A percentile compares a stretch with the other conserved stretches of the same genome.
phyloP scores from a whole-genome alignment of 2,329 filamentous ascomycete genomes.

The Pseudogymnoascus sp. region DNA sequence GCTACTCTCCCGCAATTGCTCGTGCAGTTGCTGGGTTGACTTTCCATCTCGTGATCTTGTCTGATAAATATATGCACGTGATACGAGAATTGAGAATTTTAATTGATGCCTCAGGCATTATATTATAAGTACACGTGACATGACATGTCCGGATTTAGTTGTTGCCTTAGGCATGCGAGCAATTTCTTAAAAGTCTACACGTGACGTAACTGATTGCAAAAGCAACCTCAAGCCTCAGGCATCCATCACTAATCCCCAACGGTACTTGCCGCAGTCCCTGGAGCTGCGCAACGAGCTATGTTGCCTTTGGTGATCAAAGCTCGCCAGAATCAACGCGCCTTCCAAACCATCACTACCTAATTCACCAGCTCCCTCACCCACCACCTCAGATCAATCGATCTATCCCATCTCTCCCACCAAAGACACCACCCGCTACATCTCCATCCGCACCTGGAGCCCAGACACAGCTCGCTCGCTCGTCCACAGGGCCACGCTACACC shows the following conservation, averaged over 20 bases:
- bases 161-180: neutral
- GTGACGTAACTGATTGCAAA: neutral
- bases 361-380: neutral
- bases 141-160: neutral
- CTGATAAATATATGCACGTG: neutral
- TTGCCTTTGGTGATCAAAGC: conserved; percentile 1
- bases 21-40: neutral
- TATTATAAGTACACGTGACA: neutral
- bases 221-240: neutral
- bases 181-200: neutral
- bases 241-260: neutral
- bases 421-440: neutral
- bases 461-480: neutral
- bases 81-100: neutral
- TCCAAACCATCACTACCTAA: conserved; percentile 1
- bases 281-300: conserved; percentile 2
- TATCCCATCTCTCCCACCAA: neutral
- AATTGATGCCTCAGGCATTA: neutral
- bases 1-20: neutral
- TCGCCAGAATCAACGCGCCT: neutral
- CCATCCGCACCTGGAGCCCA: neutral
- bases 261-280: neutral
- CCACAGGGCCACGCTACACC: neutral
- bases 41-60: neutral
- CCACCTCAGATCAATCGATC: neutral